Base-by-base conservation (phyloP, 2,329 filamentous ascomycete species). In the Myriosclerotinia scirpicola region DNA sequence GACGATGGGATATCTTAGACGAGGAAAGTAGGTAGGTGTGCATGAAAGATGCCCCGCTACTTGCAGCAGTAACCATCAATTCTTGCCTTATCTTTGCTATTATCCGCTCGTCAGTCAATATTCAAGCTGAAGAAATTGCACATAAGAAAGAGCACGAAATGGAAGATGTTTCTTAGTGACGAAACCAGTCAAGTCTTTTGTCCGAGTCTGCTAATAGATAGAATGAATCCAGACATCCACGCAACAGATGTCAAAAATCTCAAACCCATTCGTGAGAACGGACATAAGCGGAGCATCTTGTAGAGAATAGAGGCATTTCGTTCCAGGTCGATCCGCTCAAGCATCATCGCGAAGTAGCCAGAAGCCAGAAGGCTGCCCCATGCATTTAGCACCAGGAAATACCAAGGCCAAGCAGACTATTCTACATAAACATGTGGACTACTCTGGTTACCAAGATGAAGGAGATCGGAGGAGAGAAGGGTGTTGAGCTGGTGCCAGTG, bases 331-430 rank as follows among this genome's bases (percentile, higher is more conserved):
- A 61, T 38, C 46, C 65, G 34, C 56, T 42, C 8, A 58, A 52
- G 44, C n/a, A n/a, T n/a, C 67, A 60, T 22, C 59, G 44, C 46
- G 55, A 64, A 38, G 65, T 67, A n/a, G n/a, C n/a, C n/a, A n/a
- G n/a, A n/a, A 26, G 60, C 40, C 15, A 62, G 55, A 30, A 64
- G 56, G 22, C 26, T 69, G 17, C 17, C 52, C n/a, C 56, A 42
- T 2, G 65, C 40, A 2, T 67, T 67, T 20, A 69, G 61, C n/a
- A 54, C 2, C 22, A 3, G 20, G 55, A 36, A 52, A 61, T 17
- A 54, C 54, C 6, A 62, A 54, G 20, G 65, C 54, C 12, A 65
- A 65, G 61, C 65, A 67, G 26, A 40, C 65, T 6, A 1, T 63
- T 15, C 9, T 67, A 14, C 61, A 69, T 44, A 17, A 46, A 46